Evolutionary conservation across 345 rosid genomes (phyloP), one percentile per base, ranked within the genome.

Genomic region (Brassica rapa): DNA sequence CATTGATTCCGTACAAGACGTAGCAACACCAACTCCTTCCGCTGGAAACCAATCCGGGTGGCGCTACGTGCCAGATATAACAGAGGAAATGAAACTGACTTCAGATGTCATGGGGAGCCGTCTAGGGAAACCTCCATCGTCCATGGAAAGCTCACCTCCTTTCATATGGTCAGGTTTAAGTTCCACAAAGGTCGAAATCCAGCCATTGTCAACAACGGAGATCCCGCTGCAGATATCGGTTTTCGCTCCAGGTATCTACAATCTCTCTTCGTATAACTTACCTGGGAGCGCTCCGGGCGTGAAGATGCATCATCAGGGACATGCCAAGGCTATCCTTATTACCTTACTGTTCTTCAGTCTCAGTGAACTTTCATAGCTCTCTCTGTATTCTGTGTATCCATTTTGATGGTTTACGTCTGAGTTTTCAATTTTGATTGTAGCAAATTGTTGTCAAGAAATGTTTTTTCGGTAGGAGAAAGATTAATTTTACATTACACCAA

Each of bases 91-190:
- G 79, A 91, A 90, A 81, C 71, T 85, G 65, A 84, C 85, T 21
- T 55, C 91, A 23, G 85, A 86, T 74, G 81, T 78, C 27, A 80
- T 63, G 71, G 84, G 79, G 71, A 78, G 72, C 27, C 81, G 29
- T 12, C 41, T 25, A 39, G 72, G 76, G 8, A 88, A 84, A 66
- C 67, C 85, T 27, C 65, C 86, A 21, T 24, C 70, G 30, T 80
- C 88, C 27, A 76, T 83, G 19, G 92, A 86, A 76, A 87, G 88
- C 53, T 88, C 83, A 35, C 78, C 87, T 33, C 90, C 95, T 0
- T 89, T 88, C 81, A 79, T 89, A 51, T 95, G 98, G 99, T 87
- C 89, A 53, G 97, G 91, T 46, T 83, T 96, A 60, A 90, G 93
- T 77, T 85, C 87, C 25, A 90, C 91, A 62, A 88, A 79, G 66